Evolutionary conservation across 2,329 filamentous ascomycete genomes (phyloP).

Genomic region (Trichoderma sp.): DNA sequence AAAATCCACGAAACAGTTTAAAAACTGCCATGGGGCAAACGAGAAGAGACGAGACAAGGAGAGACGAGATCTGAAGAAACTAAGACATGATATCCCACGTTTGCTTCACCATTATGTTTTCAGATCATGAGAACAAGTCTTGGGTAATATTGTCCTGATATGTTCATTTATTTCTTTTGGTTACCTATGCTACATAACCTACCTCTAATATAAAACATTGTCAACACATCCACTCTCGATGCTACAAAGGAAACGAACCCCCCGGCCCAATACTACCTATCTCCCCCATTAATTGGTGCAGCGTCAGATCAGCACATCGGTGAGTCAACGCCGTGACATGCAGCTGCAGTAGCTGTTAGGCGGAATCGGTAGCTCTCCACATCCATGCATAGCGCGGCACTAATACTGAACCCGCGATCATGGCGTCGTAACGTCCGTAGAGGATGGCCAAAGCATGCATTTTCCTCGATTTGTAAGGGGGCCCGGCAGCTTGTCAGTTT

Average conservation of each 20-base stretch:
- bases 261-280: background rate
- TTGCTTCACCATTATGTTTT: background rate
- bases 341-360: slow-evolving; percentile 15
- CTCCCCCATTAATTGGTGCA: background rate
- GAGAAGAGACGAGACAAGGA: background rate
- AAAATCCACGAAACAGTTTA: slow-evolving; percentile 45
- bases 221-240: background rate
- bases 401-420: slow-evolving; percentile 6
- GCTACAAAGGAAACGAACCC: background rate
- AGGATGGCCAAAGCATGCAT: background rate
- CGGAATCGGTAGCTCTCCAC: slow-evolving; percentile 11
- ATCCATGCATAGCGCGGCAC: slow-evolving; percentile 17
- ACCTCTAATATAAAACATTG: background rate
- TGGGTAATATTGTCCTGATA: background rate
- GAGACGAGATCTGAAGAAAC: background rate
- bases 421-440: background rate
- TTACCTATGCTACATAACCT: background rate
- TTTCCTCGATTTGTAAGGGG: background rate
- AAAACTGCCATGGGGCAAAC: background rate
- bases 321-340: slow-evolving; percentile 22
- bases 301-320: background rate
- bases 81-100: background rate
- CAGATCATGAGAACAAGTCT: background rate
- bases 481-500: background rate
- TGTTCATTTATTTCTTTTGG: background rate